Conservation (phyloP, 192 early-diverging fungal genomes). For the Polychytrium aggregatum region DNA sequence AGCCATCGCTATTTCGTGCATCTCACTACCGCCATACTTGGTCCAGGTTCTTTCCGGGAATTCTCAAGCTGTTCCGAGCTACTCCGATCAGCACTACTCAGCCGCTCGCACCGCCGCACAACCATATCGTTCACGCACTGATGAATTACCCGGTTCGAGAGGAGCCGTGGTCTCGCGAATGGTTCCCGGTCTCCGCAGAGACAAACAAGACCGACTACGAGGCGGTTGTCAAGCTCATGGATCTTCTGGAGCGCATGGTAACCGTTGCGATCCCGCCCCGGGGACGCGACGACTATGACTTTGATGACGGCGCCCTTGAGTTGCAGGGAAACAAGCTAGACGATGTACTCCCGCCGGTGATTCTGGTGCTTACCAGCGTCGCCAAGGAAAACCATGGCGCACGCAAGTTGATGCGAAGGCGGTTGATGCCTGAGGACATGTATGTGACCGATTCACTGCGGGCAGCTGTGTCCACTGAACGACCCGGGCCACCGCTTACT, state of each 20-base stretch:
- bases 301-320: slow-evolving; percentile 24
- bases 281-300: slow-evolving; percentile 25
- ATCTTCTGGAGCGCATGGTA: too few relatives aligned
- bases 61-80: slow-evolving; percentile 10
- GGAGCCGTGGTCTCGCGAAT: slow-evolving; percentile 12
- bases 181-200: slow-evolving; percentile 4
- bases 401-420: slow-evolving; percentile 22
- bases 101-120: slow-evolving; percentile 60
- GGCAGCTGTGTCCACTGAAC: neutral
- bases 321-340: slow-evolving; percentile 37
- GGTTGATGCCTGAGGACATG: slow-evolving; percentile 58
- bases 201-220: slow-evolving; percentile 14
- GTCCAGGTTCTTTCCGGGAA: slow-evolving; percentile 23
- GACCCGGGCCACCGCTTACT: neutral
- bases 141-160: slow-evolving; percentile 40
- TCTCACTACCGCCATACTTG: slow-evolving; percentile 1
- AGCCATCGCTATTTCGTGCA: slow-evolving; percentile 1
- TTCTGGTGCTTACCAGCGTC: slow-evolving; percentile 51
- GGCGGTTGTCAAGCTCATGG: slow-evolving; percentile 16
- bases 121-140: slow-evolving; percentile 67
- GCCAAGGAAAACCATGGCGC: slow-evolving; percentile 35
- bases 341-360: slow-evolving; percentile 53
- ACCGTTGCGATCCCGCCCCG: too few relatives aligned
- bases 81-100: slow-evolving; percentile 10
- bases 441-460: slow-evolving; percentile 11